Conservation (phyloP, 2,329 filamentous ascomycete species). For the Boeremia lycopersici region DNA sequence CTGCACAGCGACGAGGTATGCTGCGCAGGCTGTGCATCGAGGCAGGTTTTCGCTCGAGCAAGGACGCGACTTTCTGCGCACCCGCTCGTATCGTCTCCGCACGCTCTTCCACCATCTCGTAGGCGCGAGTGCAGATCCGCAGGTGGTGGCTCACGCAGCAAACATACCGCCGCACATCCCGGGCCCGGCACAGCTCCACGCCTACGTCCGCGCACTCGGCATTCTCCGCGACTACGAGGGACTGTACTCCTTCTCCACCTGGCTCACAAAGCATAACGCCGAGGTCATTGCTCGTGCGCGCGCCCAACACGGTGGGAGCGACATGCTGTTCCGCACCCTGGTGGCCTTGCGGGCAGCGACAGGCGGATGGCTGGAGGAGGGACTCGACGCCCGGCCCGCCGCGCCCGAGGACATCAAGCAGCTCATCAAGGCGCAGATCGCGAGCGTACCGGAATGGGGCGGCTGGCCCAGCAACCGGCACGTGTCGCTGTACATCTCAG, state of each 20-base stretch:
- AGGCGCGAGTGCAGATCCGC: conserved; percentile 22
- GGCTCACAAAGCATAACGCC: conserved; percentile 54
- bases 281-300: conserved; percentile 37
- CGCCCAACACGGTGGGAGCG: conserved; percentile 31
- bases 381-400: not conserved
- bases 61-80: conserved; percentile 20
- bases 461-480: conserved; percentile 53
- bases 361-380: conserved; percentile 38
- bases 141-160: conserved; percentile 2
- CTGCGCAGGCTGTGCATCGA: conserved; percentile 31
- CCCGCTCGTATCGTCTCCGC: conserved; percentile 29
- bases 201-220: conserved; percentile 68
- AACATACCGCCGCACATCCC: conserved; percentile 52
- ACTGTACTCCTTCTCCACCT: conserved; percentile 63
- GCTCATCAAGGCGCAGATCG: conserved; percentile 41
- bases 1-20: conserved; percentile 41
- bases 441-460: conserved; percentile 48
- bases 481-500: conserved; percentile 43
- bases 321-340: conserved; percentile 42
- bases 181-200: conserved; percentile 57
- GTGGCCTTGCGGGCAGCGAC: conserved; percentile 51
- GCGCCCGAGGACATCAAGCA: conserved; percentile 41
- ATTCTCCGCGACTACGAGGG: conserved; percentile 64
- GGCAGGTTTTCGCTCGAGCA: conserved; percentile 15
- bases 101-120: conserved; percentile 36